A percentile compares a stretch with the other conserved stretches of the same genome.
Evolutionary conservation across 176 grass and related monocot species (phyloP).

Genomic region (Miscanthus lutarioriparius): DNA sequence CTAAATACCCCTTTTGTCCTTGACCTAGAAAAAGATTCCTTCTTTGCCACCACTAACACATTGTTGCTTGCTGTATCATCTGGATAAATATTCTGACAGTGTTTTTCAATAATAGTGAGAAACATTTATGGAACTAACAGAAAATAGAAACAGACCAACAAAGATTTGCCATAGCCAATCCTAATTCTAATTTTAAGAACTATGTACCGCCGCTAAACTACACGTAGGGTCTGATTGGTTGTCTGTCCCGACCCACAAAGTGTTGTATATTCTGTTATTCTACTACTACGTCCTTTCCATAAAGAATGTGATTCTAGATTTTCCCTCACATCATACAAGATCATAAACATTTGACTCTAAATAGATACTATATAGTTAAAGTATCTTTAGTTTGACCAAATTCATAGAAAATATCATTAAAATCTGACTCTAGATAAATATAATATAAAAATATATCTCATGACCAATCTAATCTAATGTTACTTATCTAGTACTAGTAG

Average conservation of each 20-base stretch:
- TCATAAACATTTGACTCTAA: background rate
- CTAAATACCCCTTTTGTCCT: too few relatives aligned
- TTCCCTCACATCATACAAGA: background rate
- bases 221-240: background rate
- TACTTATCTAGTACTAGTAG: too few relatives aligned
- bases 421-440: background rate
- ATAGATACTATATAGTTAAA: background rate
- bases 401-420: too few relatives aligned
- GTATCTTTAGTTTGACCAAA: too few relatives aligned
- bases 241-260: accelerated
- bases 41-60: background rate
- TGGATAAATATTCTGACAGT: background rate
- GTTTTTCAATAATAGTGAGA: background rate
- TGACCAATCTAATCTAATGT: too few relatives aligned
- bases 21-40: background rate
- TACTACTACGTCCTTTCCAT: background rate
- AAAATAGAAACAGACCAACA: too few relatives aligned
- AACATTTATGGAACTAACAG: too few relatives aligned
- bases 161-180: too few relatives aligned
- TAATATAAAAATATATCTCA: too few relatives aligned
- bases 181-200: background rate
- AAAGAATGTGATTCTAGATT: background rate
- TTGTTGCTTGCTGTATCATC: background rate
- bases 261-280: background rate
- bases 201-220: background rate